These are phyloP conservation scores for Aureobasidium sp. DNA, from an alignment of 2,329 filamentous ascomycete species.

Conservation along the genomic window DNA sequence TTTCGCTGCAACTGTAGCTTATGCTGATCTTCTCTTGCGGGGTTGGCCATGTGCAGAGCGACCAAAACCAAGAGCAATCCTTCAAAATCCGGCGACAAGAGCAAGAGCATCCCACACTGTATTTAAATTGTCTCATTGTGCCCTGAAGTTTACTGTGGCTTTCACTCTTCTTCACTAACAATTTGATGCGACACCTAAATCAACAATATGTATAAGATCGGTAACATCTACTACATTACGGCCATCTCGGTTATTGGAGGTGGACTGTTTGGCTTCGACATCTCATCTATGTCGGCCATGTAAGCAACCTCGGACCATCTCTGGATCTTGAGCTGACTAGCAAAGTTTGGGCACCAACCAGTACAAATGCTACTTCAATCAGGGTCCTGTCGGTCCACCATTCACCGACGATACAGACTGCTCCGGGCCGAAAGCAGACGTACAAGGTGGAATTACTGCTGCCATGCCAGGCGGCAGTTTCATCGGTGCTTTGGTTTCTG, in stretches of 20 bases:
- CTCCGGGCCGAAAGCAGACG: constrained; percentile 44
- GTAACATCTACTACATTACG: constrained; percentile 52
- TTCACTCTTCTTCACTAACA: not conserved
- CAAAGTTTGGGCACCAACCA: constrained; percentile 50
- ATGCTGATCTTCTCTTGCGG: not conserved
- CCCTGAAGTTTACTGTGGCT: not conserved
- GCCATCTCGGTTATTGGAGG: constrained; percentile 56
- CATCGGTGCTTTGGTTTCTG: constrained; percentile 53
- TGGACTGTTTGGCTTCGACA: constrained; percentile 53
- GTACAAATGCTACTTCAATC: constrained; percentile 65
- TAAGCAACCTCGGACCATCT: not conserved
- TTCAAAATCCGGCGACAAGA: not conserved
- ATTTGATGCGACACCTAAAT: not conserved
- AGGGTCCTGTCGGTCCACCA: constrained; percentile 31
- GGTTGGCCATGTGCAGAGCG: not conserved
- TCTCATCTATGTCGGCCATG: constrained; percentile 59
- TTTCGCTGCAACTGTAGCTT: not conserved
- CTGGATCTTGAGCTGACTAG: not conserved
- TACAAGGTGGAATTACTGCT: constrained; percentile 62
- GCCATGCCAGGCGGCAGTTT: constrained; percentile 65
- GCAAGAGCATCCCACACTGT: not conserved
- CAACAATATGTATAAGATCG: constrained; percentile 31
- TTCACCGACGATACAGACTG: constrained; percentile 33
- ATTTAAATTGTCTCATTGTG: not conserved
- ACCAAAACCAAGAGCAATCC: not conserved